Base-by-base conservation (phyloP, 768 basidiomycete genomes). In the Termitomyces titanicus region DNA sequence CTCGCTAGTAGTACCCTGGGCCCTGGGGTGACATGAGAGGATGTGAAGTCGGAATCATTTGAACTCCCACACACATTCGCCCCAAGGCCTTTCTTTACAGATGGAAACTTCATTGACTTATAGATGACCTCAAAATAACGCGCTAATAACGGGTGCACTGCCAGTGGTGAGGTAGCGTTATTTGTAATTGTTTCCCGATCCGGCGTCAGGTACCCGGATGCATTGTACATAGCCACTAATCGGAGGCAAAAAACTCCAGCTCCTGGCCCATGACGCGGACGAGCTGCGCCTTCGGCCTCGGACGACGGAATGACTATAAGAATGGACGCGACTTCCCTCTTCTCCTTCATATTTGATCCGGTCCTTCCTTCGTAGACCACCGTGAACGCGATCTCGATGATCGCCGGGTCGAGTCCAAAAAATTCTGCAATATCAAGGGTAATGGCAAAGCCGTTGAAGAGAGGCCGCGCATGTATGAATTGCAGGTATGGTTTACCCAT, bases 391-490 rank as follows among this genome's bases (percentile, higher is more conserved):
- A 65, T 65, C 66, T 66, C 68, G 66, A 77, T 77, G 76, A 72
- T 73, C 62, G 66, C 71, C 61, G 71, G 70, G 60, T 68, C 63
- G n/a, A n/a, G n/a, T 51, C 61, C 64, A 57, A 72, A 68, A 59
- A 70, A 65, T 54, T 60, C 64, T 52, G 62, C 63, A 51, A 61
- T 65, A n/a, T 64, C 64, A 53, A 69, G 61, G 59, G 62, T 60
- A 37, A 66, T 61, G 58, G 58, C 74, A 17, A 77, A 72, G 63
- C 79, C 80, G 11, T 64, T 82, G 62, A 79, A 76, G 70, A 69
- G 80, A 56, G 80, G 80, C n/a, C 76, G 72, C 53, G 80, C 80
- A 53, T 82, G 80, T 55, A 75, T 80, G 70, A 79, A 75, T 53
- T 82, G 80, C 73, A 72, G 80, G 79, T 77, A 56, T 50, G 72